phyloP scores from a whole-genome alignment of 1,284 basidiomycete species.

The Trichosporon ovoides region DNA sequence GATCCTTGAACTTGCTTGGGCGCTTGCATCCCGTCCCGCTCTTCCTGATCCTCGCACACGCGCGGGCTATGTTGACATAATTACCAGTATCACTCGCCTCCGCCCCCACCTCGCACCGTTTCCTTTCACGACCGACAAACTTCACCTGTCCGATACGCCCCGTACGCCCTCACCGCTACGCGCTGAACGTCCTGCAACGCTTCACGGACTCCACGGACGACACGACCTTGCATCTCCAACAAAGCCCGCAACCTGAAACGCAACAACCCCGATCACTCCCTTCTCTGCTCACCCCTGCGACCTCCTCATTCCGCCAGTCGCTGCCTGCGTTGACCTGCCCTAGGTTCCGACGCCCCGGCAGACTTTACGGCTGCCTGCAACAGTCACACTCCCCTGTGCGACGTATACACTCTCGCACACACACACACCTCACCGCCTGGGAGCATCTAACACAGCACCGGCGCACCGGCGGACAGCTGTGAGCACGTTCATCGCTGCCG shows the following conservation, averaged over 20 bases:
- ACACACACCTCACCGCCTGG: neutral
- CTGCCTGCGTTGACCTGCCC: neutral
- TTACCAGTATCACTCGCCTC: no score
- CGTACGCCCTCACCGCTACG: neutral
- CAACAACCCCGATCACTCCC: neutral
- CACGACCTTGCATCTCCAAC: neutral
- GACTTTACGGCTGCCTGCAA: neutral
- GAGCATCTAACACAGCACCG: neutral
- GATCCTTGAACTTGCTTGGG: no score
- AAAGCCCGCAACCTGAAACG: constrained; percentile 1
- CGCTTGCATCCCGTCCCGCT: no score
- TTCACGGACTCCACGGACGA: no score
- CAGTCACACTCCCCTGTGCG: neutral
- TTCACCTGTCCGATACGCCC: neutral
- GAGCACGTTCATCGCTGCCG: neutral
- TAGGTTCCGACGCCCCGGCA: neutral
- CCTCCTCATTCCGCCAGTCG: neutral
- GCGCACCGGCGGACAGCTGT: neutral
- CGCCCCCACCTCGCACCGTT: no score
- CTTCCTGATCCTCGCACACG: no score
- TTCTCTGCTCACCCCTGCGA: neutral
- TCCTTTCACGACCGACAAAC: no score
- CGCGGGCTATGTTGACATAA: no score
- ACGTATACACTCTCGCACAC: neutral
- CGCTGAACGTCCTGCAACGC: neutral